Base-by-base conservation (phyloP, 768 basidiomycete species). In the Lenzites betulinus region DNA sequence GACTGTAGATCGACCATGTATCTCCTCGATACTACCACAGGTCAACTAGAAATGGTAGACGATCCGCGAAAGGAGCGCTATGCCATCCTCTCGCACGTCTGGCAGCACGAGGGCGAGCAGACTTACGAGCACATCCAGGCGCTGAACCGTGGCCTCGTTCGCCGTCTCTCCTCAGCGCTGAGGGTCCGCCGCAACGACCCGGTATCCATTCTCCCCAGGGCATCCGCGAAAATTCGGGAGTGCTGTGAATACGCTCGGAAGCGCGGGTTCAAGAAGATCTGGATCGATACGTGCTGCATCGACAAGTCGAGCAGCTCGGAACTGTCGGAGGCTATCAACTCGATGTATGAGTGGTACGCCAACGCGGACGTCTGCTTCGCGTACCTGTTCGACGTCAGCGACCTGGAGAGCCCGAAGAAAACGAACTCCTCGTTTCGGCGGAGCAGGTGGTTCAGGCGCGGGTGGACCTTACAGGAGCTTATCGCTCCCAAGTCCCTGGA, bases 81-180 rank as follows among this genome's bases (percentile, higher is more conserved):
- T 18, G 51, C 51, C 8, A 53, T 53, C 15, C 51, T 53, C 5
- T 53, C 51, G 13, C 51, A 53, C 18, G 51, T 53, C n/a, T 53
- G 51, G 51, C 38, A 53, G 18, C 36, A 26, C 25, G 39, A 41
- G 26, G 39, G 39, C 38, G 51, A 53, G n/a, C 38, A 41, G 51
- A 39, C 51, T 16, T 53, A 42, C 9, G 23, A 41, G 39, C 39
- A 53, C 22, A 41, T 53, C 1, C 22, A 42, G 22, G 18, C 6
- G 22, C 39, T 53, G 22, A 25, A 39, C 22, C 39, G 42, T 18
- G 15, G 22, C 11, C 20, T 41, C 23, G 2, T 30, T 3, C 51
- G 26, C 13, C 11, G 25, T 3, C 39, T 30, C 8, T 53, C 39
- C 16, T 9, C n/a, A 2, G 16, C 7, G 7, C 15, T 35, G 30